Evolutionary conservation across 257 asterid genomes (phyloP).

Genomic region (Gentiana straminea): DNA sequence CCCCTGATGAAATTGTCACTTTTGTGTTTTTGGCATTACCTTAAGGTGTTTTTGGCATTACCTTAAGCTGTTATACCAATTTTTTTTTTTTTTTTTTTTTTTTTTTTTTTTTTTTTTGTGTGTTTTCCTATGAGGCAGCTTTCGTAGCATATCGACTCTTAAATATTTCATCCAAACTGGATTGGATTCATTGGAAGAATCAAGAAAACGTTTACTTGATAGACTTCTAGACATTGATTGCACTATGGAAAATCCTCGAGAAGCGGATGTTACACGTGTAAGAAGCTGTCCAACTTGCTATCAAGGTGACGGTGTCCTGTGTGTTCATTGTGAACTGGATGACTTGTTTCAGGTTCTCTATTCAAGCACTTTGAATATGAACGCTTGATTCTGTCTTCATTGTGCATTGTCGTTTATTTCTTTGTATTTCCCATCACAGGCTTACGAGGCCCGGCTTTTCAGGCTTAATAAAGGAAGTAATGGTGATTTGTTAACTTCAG

Average conservation of each 20-base stretch:
- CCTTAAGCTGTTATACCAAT: background rate
- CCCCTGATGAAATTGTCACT: too few relatives aligned
- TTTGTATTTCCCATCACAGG: conserved; percentile 31
- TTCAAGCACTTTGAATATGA: conserved; percentile 9
- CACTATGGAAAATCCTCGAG: conserved; percentile 78
- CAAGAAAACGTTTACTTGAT: conserved; percentile 59
- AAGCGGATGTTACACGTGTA: conserved; percentile 68
- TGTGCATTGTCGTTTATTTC: conserved; percentile 7
- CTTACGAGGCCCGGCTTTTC: conserved; percentile 87
- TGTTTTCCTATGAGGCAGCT: conserved; percentile 36
- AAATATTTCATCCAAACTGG: conserved; percentile 80
- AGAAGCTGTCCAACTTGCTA: conserved; percentile 75
- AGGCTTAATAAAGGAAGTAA: conserved; percentile 64
- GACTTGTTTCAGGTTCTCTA: conserved; percentile 80
- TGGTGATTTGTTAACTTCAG: conserved; percentile 67
- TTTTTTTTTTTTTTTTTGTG: conserved; percentile 6
- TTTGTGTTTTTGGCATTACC: background rate
- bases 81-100: background rate
- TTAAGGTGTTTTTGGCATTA: too few relatives aligned
- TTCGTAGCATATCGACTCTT: conserved; percentile 60
- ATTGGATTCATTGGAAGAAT: conserved; percentile 70
- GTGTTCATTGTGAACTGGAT: conserved; percentile 90
- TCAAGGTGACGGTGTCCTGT: conserved; percentile 67
- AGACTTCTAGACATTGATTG: conserved; percentile 70
- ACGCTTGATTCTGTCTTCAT: conserved; percentile 4